These are phyloP conservation scores for Talaromyces islandicus DNA, from an alignment of 2,329 filamentous ascomycete genomes.

Conservation along the genomic window DNA sequence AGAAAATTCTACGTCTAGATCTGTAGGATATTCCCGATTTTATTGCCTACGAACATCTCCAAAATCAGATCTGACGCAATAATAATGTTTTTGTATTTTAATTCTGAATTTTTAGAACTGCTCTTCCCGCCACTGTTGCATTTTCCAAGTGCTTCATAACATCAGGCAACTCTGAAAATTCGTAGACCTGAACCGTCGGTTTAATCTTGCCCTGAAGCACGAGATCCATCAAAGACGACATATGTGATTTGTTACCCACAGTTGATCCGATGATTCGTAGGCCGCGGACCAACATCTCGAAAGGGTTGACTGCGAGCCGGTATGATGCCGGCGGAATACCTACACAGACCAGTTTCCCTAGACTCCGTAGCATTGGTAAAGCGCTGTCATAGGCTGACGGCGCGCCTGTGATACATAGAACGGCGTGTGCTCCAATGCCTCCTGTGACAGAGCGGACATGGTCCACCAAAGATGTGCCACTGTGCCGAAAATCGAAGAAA, in stretches of 20 bases:
- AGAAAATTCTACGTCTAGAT: too few species aligned
- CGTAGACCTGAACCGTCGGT: neutral
- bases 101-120: neutral
- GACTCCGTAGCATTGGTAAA: slow-evolving; percentile 1
- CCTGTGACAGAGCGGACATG: neutral
- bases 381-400: slow-evolving; percentile 1
- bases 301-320: neutral
- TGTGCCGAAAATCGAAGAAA: neutral
- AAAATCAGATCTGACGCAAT: neutral
- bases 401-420: slow-evolving; percentile 1
- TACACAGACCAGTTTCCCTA: slow-evolving; percentile 1
- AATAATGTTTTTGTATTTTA: neutral
- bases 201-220: neutral
- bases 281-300: neutral
- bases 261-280: neutral
- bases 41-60: too few species aligned
- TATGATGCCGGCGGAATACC: neutral
- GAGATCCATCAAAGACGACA: neutral
- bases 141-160: neutral
- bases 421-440: slow-evolving; percentile 2
- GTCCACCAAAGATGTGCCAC: neutral
- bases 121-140: neutral
- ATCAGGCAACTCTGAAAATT: neutral
- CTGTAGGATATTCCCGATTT: too few species aligned
- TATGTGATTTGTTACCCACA: neutral